Evolutionary conservation across 2,329 filamentous ascomycete genomes (phyloP), one percentile per base, ranked within the genome.

Genomic region (Hirsutella rhossiliensis): DNA sequence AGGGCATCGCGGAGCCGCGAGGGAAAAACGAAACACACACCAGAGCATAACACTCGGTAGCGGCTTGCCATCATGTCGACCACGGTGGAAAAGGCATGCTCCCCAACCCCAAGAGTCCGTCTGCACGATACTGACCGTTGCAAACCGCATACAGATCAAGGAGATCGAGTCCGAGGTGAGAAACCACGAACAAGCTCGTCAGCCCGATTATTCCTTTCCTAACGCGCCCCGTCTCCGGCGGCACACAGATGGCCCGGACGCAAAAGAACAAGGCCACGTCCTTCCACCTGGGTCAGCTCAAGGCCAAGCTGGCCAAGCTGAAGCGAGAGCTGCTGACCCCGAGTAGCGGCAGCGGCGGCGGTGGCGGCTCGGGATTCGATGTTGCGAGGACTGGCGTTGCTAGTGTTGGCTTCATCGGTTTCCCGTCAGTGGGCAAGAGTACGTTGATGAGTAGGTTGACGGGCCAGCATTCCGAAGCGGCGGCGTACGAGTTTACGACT

Each of bases 401-500:
- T 52, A 94, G 87, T 72, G 81, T 98, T 58, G 90, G 90, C 38
- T 97, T 97, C 68, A 96, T 97, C 60, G 92, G 92, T 29, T 98
- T 98, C 59, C 92, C 92, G 2, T 98, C 92, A 1, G 92, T 98
- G 50, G 92, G 92, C 49, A 98, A 98, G 71, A 95, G 87, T 76
- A 98, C 92, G 42, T 73, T 98, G 56, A 96, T 98, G 89, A 95
- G 82, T 62, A 80, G 73, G 59, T 69, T 98, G 61, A 98, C 92
- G 38, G 92, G 92, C 43, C 90, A 96, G 67, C 90, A 98, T 63
- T 97, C 90, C 2, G 92, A 98, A 73, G 90, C 81, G 45, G 92
- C 92, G 17, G 92, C 90, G 43, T 98, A 98, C 67, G 92, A 98
- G 63, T 98, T 98, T 71, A 98, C 92, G 52, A 98, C 92, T 44